Conservation (phyloP, 192 early-diverging fungal species). For the Rhizophagus prolifer region DNA sequence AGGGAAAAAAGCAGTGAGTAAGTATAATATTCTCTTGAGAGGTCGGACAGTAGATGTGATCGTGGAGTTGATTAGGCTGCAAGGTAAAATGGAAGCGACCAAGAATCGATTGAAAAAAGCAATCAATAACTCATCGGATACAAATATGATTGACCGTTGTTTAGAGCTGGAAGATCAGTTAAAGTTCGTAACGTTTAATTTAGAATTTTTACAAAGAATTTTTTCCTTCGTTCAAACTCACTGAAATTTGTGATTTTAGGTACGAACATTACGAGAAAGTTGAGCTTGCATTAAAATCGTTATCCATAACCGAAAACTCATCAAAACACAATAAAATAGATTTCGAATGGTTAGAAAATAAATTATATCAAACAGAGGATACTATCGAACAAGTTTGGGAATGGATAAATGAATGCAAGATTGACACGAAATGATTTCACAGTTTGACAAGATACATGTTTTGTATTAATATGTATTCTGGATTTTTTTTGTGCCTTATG, state of each 20-base stretch:
- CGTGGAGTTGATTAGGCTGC: background rate
- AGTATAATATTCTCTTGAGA: conserved; percentile 27
- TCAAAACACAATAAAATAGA: background rate
- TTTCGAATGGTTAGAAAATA: background rate
- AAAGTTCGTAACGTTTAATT: background rate
- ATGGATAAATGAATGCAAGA: background rate
- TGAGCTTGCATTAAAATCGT: background rate
- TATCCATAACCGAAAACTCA: background rate
- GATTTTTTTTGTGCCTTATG: no score
- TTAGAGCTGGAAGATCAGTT: conserved; percentile 1
- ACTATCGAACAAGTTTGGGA: background rate
- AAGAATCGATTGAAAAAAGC: conserved; percentile 4
- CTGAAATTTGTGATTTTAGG: background rate
- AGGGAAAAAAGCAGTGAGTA: background rate
- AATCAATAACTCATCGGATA: background rate
- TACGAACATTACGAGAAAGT: background rate
- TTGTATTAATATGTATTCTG: no score
- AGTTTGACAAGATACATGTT: no score
- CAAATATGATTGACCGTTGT: background rate
- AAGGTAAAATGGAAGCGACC: background rate
- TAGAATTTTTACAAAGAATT: background rate
- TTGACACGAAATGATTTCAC: background rate
- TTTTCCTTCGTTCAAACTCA: background rate
- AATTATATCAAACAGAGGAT: background rate
- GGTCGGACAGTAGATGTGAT: conserved; percentile 5